Conservation (phyloP, 2,329 filamentous ascomycete genomes). For the Colletotrichum somersetense region DNA sequence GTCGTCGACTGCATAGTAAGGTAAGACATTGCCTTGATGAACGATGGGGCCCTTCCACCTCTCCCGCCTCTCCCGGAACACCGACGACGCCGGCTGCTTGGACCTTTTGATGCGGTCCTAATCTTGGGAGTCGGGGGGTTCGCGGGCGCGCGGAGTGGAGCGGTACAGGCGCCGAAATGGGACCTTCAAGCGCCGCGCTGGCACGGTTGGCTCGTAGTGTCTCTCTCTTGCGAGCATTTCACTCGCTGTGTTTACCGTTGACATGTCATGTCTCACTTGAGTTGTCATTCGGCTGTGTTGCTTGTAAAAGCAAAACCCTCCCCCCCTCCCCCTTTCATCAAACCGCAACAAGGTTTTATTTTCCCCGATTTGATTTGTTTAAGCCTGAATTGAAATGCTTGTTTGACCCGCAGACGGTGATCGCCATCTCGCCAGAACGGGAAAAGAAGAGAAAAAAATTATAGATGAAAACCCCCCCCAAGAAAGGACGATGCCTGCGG, state of each 20-base stretch:
- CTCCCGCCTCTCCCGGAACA: background rate
- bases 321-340: background rate
- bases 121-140: background rate
- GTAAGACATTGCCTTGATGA: slow-evolving; percentile 7
- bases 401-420: slow-evolving; percentile 18
- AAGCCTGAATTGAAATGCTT: background rate
- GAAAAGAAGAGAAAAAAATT: background rate
- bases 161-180: slow-evolving; percentile 3
- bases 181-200: background rate
- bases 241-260: background rate
- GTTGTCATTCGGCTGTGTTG: background rate
- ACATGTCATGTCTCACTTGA: background rate
- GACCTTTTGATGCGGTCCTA: background rate
- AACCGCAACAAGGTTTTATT: background rate
- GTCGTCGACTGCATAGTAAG: background rate
- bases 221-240: too few relatives aligned
- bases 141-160: background rate
- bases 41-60: background rate
- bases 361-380: too few relatives aligned
- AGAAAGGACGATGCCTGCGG: slow-evolving; percentile 36
- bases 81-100: background rate
- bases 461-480: background rate
- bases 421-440: slow-evolving; percentile 23
- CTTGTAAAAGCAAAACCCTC: background rate
- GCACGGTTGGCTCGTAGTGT: background rate